Conservation (phyloP, 2,329 filamentous ascomycete species). For the Xylariaceae sp. region DNA sequence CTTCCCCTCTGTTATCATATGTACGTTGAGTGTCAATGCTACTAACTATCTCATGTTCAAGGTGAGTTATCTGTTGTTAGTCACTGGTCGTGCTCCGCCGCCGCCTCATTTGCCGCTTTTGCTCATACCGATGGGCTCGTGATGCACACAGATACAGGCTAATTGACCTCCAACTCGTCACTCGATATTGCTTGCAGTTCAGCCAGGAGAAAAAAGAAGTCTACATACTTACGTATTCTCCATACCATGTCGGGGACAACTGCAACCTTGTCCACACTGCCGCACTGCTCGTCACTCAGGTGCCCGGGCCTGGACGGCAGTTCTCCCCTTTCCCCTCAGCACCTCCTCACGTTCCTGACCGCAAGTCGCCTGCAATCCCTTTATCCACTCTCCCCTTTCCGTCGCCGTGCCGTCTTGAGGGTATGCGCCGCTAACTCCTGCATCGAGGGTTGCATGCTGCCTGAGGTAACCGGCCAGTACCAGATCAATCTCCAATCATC, state of each 20-base stretch:
- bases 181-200: conserved; percentile 2
- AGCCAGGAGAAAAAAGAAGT: conserved; percentile 7
- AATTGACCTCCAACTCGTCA: conserved; percentile 15
- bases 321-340: conserved; percentile 6
- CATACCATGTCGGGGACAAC: conserved; percentile 9
- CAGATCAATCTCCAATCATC: conserved; percentile 8
- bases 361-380: conserved; percentile 8
- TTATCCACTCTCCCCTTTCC: neutral
- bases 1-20: neutral
- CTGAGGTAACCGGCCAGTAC: conserved; percentile 1
- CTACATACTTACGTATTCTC: conserved; percentile 1
- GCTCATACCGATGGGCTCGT: conserved; percentile 6
- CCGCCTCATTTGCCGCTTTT: conserved; percentile 10
- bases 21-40: neutral
- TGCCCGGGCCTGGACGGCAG: neutral
- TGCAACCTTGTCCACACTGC: conserved; percentile 12
- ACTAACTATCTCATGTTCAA: neutral
- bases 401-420: conserved; percentile 4
- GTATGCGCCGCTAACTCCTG: conserved; percentile 4
- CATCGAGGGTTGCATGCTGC: conserved; percentile 11
- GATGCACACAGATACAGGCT: conserved; percentile 12
- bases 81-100: neutral
- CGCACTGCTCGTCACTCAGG: conserved; percentile 3
- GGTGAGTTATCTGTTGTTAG: neutral
- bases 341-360: conserved; percentile 9